Percentiles rank a stretch among this genome's conserved stretches.
These are phyloP conservation scores for Saccharomycopsis sp. DNA, from an alignment of 805 yeast genomes.

Conservation along the genomic window DNA sequence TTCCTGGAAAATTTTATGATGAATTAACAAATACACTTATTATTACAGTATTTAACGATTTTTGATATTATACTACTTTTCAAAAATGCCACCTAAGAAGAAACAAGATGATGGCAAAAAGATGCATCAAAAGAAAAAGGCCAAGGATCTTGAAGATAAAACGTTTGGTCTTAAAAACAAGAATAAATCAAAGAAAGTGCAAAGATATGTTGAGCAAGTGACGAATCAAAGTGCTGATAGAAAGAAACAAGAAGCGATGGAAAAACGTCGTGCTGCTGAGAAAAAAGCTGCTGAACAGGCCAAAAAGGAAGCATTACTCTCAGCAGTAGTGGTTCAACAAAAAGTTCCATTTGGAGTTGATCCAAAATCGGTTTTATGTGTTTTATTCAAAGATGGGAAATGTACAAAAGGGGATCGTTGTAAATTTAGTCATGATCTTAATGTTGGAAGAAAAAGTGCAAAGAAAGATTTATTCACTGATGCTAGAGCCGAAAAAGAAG, in stretches of 20 bases:
- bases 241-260: constrained; percentile 37
- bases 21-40: too few species aligned
- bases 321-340: constrained; percentile 57
- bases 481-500: constrained; percentile 58
- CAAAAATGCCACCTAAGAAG: constrained; percentile 77
- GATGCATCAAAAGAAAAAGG: constrained; percentile 44
- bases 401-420: constrained; percentile 79
- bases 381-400: constrained; percentile 73
- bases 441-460: constrained; percentile 74
- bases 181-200: constrained; percentile 88
- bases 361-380: constrained; percentile 89
- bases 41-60: too few species aligned
- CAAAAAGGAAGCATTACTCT: constrained; percentile 66
- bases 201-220: constrained; percentile 57
- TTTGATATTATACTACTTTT: too few species aligned
- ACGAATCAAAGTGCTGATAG: constrained; percentile 48
- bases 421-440: constrained; percentile 86
- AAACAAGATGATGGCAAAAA: constrained; percentile 55
- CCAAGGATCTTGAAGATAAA: constrained; percentile 64
- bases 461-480: constrained; percentile 92
- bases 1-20: too few species aligned
- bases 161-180: constrained; percentile 95
- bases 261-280: constrained; percentile 71
- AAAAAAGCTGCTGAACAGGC: constrained; percentile 89
- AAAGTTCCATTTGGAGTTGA: constrained; percentile 96